Evolutionary conservation across 2,329 filamentous ascomycete species (phyloP), one percentile per base, ranked within the genome.

Genomic region (Pezicula carpinea): DNA sequence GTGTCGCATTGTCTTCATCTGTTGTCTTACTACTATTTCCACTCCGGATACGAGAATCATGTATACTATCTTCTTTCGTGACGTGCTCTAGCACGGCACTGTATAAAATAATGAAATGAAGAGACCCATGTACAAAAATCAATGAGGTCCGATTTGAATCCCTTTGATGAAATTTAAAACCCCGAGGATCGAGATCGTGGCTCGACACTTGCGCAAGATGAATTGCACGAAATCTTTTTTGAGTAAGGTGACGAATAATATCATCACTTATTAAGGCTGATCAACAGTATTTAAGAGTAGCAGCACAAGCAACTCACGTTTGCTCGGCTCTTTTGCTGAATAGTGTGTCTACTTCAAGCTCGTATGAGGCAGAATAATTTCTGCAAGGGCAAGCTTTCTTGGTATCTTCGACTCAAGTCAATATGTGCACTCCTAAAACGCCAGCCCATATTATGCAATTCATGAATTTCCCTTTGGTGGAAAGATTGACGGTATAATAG

Each of bases 401-500:
- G 5, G 26, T 29, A 29, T 13, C 33, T 19, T 14, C 33, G 10
- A 35, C 33, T 15, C 33, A 10, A 35, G 18, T 14, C 33, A 35
- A 35, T 35, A 35, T 35, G 14, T 35, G 18, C n/a, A 7, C 33
- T 14, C 13, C 22, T 21, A 23, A 26, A 40, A 40, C 38, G 38
- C 38, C 38, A 40, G 26, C 17, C 10, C 18, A 19, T 22, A 22
- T 43, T 38, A n/a, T 10, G 15, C 15, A 38, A 8, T 40, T 62
- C 49, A 64, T 49, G 59, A 55, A 38, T 59, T 47, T 35, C 76
- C 77, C 57, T 77, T 82, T 3, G 89, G 89, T 17, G 91, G 92
- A 61, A 96, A 96, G 51, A 75, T 85, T 19, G 87, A 85, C n/a
- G 81, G 70, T 59, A 82, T 78, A 52, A 82, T 75, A 11, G 66